A percentile compares a stretch with the other conserved stretches of the same genome.
These are phyloP conservation scores for Pythium monospermum DNA, from an alignment of 352 stramenopile genomes.

Conservation along the genomic window DNA sequence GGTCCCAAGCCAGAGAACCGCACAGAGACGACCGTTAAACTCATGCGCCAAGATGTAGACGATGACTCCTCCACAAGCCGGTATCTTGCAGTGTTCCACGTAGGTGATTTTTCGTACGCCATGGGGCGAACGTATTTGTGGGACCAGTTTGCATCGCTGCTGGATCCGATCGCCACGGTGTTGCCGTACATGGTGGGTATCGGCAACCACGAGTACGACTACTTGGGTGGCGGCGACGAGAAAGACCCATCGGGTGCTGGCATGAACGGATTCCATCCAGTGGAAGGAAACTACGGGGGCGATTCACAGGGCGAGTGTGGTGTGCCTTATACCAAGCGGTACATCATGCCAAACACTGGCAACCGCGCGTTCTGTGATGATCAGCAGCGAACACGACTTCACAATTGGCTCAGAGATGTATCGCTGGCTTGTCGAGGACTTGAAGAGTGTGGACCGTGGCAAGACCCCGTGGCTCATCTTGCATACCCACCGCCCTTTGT, in stretches of 20 bases:
- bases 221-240: slow-evolving; percentile 13
- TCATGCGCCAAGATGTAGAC: slow-evolving; percentile 26
- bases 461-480: slow-evolving; percentile 21
- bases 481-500: slow-evolving; percentile 27
- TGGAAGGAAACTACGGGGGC: slow-evolving; percentile 12
- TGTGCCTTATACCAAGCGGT: slow-evolving; percentile 46
- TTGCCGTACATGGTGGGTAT: slow-evolving; percentile 62
- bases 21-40: slow-evolving; percentile 27
- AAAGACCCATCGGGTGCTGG: slow-evolving; percentile 17
- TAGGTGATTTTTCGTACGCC: slow-evolving; percentile 72
- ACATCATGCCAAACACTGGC: slow-evolving; percentile 36
- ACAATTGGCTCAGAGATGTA: slow-evolving; percentile 15
- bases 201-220: slow-evolving; percentile 27
- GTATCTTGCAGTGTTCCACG: slow-evolving; percentile 53
- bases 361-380: slow-evolving; percentile 26
- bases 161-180: slow-evolving; percentile 47
- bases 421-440: slow-evolving; percentile 24
- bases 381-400: slow-evolving; percentile 27
- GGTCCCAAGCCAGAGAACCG: slow-evolving; percentile 9
- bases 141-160: slow-evolving; percentile 65
- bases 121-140: slow-evolving; percentile 46
- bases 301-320: slow-evolving; percentile 63
- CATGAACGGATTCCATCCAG: slow-evolving; percentile 19
- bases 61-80: slow-evolving; percentile 18
- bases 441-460: slow-evolving; percentile 18